Conservation (phyloP, 331 rosid species). For the Telfairia occidentalis region DNA sequence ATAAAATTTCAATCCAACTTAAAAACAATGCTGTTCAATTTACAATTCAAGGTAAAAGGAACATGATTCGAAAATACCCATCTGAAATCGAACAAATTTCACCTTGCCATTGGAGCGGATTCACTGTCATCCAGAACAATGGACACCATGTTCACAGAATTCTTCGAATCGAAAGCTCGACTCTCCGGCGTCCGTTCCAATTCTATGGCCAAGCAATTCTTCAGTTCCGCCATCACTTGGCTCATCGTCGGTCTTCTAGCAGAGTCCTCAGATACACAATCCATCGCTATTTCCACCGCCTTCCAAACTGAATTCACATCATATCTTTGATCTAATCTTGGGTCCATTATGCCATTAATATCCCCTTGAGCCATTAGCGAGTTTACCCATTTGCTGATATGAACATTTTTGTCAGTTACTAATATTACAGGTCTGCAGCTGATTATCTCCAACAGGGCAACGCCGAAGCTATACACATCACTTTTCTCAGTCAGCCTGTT, state of each 20-base stretch:
- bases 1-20: neutral
- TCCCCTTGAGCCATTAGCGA: neutral
- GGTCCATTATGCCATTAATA: neutral
- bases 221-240: slow-evolving; percentile 26
- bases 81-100: neutral
- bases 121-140: neutral
- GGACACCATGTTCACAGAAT: neutral
- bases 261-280: slow-evolving; percentile 14
- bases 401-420: neutral
- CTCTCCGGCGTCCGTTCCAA: neutral
- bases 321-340: neutral
- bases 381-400: slow-evolving; percentile 11
- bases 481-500: slow-evolving; percentile 11
- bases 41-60: neutral
- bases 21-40: too few relatives aligned
- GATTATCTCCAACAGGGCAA: slow-evolving; percentile 7
- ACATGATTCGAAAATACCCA: neutral
- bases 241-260: slow-evolving; percentile 41
- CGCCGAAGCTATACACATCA: slow-evolving; percentile 10
- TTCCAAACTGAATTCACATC: slow-evolving; percentile 11
- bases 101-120: neutral
- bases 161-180: neutral
- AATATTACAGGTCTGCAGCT: slow-evolving; percentile 10
- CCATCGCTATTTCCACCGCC: slow-evolving; percentile 1
- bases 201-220: slow-evolving; percentile 22